Evolutionary conservation across 2,329 filamentous ascomycete species (phyloP).

Genomic region (Tolypocladium tundrense): DNA sequence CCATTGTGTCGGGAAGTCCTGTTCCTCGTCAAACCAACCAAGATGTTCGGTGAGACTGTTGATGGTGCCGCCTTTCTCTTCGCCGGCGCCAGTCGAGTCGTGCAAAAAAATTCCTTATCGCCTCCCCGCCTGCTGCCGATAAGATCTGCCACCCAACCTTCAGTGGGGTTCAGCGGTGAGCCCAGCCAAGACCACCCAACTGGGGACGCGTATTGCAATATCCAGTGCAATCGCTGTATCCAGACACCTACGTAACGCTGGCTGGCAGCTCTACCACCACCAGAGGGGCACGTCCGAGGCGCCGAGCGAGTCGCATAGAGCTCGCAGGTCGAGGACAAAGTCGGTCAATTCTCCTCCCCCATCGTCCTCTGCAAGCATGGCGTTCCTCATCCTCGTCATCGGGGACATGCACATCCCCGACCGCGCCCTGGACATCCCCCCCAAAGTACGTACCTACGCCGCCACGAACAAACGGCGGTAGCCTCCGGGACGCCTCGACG

Average conservation of each 20-base stretch:
- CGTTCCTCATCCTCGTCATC: constrained; percentile 82
- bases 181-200: neutral
- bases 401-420: constrained; percentile 93
- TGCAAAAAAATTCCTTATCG: constrained; percentile 14
- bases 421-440: constrained; percentile 78
- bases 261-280: neutral
- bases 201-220: neutral
- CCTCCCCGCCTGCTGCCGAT: constrained; percentile 7
- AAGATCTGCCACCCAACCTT: constrained; percentile 3
- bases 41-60: neutral
- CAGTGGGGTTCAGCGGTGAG: neutral
- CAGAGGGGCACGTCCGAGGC: neutral
- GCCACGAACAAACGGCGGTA: neutral
- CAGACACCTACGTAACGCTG: constrained; percentile 5
- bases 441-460: constrained; percentile 52
- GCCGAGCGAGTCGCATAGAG: neutral
- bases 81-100: neutral
- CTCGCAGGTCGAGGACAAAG: constrained; percentile 6
- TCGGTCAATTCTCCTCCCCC: constrained; percentile 6
- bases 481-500: too few species aligned
- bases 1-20: constrained; percentile 12
- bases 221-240: constrained; percentile 17
- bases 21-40: neutral
- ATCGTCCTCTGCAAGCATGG: constrained; percentile 45
- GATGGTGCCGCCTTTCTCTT: neutral